phyloP scores from a whole-genome alignment of 192 early-diverging fungal genomes.

The Coemansia reversa region DNA sequence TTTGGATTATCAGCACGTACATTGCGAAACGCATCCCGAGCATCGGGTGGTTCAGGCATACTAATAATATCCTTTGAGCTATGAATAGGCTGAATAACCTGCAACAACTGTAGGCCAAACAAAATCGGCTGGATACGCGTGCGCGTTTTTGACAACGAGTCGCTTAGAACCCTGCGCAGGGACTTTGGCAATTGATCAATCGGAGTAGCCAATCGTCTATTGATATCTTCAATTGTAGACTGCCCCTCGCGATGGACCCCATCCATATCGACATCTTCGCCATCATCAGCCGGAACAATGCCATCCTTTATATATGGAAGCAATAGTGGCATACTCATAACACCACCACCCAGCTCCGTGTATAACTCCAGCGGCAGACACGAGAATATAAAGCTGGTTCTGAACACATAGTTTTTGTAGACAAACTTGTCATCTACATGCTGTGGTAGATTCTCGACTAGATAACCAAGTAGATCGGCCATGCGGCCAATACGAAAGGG shows the following conservation, averaged over 20 bases:
- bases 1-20: conserved; percentile 1
- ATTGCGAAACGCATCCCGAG: conserved; percentile 19
- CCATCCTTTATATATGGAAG: conserved; percentile 35
- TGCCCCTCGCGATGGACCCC: background rate
- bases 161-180: background rate
- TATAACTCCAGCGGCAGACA: conserved; percentile 30
- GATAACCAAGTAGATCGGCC: conserved; percentile 22
- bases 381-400: conserved; percentile 18
- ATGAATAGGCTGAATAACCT: conserved; percentile 30
- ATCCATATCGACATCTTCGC: background rate
- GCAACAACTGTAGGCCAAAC: conserved; percentile 21
- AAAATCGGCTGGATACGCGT: conserved; percentile 16
- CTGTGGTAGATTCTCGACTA: conserved; percentile 17
- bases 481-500: conserved; percentile 22
- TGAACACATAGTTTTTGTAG: conserved; percentile 26
- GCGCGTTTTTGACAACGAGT: conserved; percentile 2
- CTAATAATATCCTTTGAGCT: conserved; percentile 11
- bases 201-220: conserved; percentile 25
- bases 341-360: conserved; percentile 21
- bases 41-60: conserved; percentile 22
- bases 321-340: conserved; percentile 6
- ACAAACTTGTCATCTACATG: conserved; percentile 16
- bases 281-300: background rate
- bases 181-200: conserved; percentile 21
- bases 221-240: conserved; percentile 22